Evolutionary conservation across 1,139 yeast genomes (phyloP).

Genomic region (Scheffersomyces cryptocercus): DNA sequence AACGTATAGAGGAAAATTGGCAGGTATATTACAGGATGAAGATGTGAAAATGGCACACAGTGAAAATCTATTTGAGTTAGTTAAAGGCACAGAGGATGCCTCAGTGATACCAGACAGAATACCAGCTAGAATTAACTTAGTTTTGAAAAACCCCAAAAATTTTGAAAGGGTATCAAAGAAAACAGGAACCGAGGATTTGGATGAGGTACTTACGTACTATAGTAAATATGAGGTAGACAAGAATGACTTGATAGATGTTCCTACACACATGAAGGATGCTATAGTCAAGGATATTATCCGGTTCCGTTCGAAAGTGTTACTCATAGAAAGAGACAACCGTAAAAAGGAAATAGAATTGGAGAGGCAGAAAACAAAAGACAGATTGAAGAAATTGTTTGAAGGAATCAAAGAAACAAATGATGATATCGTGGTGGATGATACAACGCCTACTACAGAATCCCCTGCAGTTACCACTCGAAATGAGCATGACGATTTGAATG

Average conservation of each 20-base stretch:
- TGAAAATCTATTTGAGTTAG: not conserved
- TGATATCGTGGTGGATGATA: slow-evolving; percentile 7
- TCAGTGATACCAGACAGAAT: not conserved
- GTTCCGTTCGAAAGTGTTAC: slow-evolving; percentile 62
- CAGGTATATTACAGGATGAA: slow-evolving; percentile 3
- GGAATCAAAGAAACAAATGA: slow-evolving; percentile 38
- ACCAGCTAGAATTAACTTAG: slow-evolving; percentile 10
- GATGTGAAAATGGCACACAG: slow-evolving; percentile 5
- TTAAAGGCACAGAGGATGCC: not conserved
- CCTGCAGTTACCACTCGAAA: slow-evolving; percentile 15
- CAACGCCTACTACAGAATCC: slow-evolving; percentile 1
- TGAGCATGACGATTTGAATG: slow-evolving; percentile 31
- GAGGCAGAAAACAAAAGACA: slow-evolving; percentile 50
- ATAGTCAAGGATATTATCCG: slow-evolving; percentile 60
- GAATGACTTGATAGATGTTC: slow-evolving; percentile 63
- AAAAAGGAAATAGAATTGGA: slow-evolving; percentile 54
- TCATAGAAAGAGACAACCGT: slow-evolving; percentile 57
- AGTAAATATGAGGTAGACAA: slow-evolving; percentile 57
- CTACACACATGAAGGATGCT: slow-evolving; percentile 56
- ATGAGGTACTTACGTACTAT: slow-evolving; percentile 36
- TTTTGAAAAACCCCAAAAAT: slow-evolving; percentile 21
- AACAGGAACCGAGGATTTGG: slow-evolving; percentile 37
- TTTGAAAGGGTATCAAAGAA: slow-evolving; percentile 18
- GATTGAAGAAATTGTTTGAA: slow-evolving; percentile 52
- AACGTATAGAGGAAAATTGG: slow-evolving; percentile 1